phyloP scores from a whole-genome alignment of 163 green algal species.

The Scenedesmus sp. region DNA sequence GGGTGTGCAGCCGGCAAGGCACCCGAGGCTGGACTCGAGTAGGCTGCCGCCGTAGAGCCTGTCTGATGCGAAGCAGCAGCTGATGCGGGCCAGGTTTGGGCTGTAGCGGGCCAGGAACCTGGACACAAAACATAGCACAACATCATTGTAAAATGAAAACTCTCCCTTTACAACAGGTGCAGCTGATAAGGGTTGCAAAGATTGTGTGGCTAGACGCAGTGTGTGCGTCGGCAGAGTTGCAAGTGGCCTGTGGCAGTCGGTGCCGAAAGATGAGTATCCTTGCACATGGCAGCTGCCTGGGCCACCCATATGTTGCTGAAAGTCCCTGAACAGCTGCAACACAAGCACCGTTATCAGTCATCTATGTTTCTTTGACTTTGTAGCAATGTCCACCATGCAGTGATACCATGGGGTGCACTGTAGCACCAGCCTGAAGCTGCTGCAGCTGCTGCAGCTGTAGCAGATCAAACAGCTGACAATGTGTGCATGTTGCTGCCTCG shows the following conservation, averaged over 20 bases:
- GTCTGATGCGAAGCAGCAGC: constrained; percentile 45
- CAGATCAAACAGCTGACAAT: background rate
- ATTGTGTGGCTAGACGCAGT: background rate
- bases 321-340: background rate
- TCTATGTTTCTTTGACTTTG: too few species aligned
- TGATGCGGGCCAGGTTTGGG: constrained; percentile 21
- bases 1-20: background rate
- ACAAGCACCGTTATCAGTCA: background rate
- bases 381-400: background rate
- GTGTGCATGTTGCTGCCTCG: background rate
- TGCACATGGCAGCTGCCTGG: background rate
- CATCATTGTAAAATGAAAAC: background rate
- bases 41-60: constrained; percentile 46
- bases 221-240: too few species aligned
- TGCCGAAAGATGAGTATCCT: background rate
- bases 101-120: constrained; percentile 38
- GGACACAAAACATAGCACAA: background rate
- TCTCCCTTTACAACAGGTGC: background rate
- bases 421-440: background rate
- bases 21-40: constrained; percentile 37
- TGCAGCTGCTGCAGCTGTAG: background rate
- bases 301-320: background rate
- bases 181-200: background rate
- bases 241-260: background rate
- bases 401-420: background rate